phyloP scores from a whole-genome alignment of 2,329 filamentous ascomycete genomes.

The Diaporthe vexans region DNA sequence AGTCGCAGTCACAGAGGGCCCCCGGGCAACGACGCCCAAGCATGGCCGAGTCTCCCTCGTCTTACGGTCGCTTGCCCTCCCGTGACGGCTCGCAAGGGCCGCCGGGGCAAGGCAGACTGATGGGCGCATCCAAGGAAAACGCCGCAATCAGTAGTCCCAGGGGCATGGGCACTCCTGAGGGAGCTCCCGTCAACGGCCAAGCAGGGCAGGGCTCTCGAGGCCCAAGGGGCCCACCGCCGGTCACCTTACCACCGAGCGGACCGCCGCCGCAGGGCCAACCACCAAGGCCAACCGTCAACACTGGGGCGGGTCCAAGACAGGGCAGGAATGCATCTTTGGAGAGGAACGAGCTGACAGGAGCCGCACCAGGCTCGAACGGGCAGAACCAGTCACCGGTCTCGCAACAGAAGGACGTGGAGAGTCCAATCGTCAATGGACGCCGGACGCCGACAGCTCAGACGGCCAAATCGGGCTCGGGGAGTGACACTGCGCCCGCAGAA shows the following conservation, averaged over 20 bases:
- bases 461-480: conserved; percentile 50
- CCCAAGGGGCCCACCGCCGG: conserved; percentile 55
- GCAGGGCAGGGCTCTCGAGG: conserved; percentile 53
- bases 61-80: conserved; percentile 55
- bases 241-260: conserved; percentile 58
- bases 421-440: conserved; percentile 69
- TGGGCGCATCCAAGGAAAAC: conserved; percentile 54
- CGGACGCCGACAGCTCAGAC: conserved; percentile 72
- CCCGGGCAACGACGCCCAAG: conserved; percentile 50
- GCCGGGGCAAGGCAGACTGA: conserved; percentile 63
- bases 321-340: conserved; percentile 66
- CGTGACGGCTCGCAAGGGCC: conserved; percentile 68
- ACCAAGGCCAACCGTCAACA: conserved; percentile 62
- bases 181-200: conserved; percentile 51
- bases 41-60: conserved; percentile 48
- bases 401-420: conserved; percentile 64
- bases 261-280: conserved; percentile 70
- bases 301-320: conserved; percentile 56
- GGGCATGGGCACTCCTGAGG: conserved; percentile 57
- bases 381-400: conserved; percentile 59
- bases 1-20: conserved; percentile 48
- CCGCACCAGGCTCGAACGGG: conserved; percentile 41
- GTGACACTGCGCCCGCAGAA: conserved; percentile 47
- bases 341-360: conserved; percentile 51
- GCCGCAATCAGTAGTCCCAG: conserved; percentile 53